A percentile compares a stretch with the other conserved stretches of the same genome.
Conservation (phyloP, 1,284 basidiomycete genomes). For the Cryptococcus sp. region DNA sequence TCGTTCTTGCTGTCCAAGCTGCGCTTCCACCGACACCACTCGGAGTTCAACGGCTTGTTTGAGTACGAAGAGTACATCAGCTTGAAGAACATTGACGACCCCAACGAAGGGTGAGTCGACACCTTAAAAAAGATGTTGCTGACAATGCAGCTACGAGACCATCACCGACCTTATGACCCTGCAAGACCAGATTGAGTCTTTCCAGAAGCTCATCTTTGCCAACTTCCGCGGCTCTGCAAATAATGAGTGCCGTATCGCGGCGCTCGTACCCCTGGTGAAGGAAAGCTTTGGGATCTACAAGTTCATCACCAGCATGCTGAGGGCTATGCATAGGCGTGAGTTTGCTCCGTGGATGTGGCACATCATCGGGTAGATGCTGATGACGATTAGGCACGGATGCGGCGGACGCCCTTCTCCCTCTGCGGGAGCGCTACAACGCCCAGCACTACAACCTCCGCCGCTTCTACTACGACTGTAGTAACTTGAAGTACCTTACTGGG, state of each 20-base stretch:
- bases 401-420: constrained; percentile 76
- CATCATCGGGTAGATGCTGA: background rate
- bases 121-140: background rate
- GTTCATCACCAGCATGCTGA: constrained; percentile 94
- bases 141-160: constrained; percentile 73
- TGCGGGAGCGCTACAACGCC: constrained; percentile 76
- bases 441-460: constrained; percentile 89
- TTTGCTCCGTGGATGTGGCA: constrained; percentile 10
- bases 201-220: constrained; percentile 92
- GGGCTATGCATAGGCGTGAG: constrained; percentile 88
- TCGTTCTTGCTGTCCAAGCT: constrained; percentile 92
- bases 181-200: constrained; percentile 95
- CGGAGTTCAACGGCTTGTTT: constrained; percentile 93
- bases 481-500: constrained; percentile 91
- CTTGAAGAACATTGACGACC: constrained; percentile 92
- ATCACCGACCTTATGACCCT: constrained; percentile 92
- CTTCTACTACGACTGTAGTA: constrained; percentile 97
- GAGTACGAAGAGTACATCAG: constrained; percentile 97
- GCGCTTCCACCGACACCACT: constrained; percentile 85
- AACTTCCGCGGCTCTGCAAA: constrained; percentile 85
- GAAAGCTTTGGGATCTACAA: constrained; percentile 97
- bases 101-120: constrained; percentile 81
- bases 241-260: constrained; percentile 92
- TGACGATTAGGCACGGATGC: constrained; percentile 70
- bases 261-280: constrained; percentile 89